Evolutionary conservation across 257 asterid species (phyloP).

Genomic region (Leonotis leonurus): DNA sequence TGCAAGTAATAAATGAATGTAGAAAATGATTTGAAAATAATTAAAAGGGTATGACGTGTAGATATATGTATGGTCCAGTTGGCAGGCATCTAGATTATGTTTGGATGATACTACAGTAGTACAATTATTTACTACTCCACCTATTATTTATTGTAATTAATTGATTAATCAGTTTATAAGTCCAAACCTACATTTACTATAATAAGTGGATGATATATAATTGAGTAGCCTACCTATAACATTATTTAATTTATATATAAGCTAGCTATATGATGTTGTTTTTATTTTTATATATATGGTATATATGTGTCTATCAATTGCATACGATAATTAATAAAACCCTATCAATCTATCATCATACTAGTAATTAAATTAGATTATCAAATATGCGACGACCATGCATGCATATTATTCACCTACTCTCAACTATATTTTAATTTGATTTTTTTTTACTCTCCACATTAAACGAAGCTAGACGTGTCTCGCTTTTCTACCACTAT

Average conservation of each 20-base stretch:
- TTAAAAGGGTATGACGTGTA: neutral
- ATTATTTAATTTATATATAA: neutral
- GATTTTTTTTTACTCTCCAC: too few relatives aligned
- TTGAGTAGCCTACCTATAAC: slow-evolving; percentile 3
- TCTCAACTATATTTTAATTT: too few relatives aligned
- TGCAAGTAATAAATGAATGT: neutral
- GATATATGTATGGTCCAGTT: neutral
- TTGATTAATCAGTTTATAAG: slow-evolving; percentile 10
- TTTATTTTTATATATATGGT: too few relatives aligned
- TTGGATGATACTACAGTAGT: neutral
- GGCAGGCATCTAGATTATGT: neutral
- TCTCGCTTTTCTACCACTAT: too few relatives aligned
- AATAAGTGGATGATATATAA: slow-evolving; percentile 5
- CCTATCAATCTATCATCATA: too few relatives aligned
- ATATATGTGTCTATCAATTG: too few relatives aligned
- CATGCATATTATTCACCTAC: too few relatives aligned
- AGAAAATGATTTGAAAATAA: neutral
- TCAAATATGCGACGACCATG: too few relatives aligned
- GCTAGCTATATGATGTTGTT: neutral
- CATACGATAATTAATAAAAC: too few relatives aligned
- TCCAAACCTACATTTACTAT: slow-evolving; percentile 9
- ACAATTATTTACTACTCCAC: neutral
- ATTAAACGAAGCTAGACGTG: too few relatives aligned
- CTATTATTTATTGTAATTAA: too few relatives aligned
- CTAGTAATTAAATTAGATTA: too few relatives aligned